Conservation (phyloP, 2,329 filamentous ascomycete genomes). For the Coleophoma crateriformis region DNA sequence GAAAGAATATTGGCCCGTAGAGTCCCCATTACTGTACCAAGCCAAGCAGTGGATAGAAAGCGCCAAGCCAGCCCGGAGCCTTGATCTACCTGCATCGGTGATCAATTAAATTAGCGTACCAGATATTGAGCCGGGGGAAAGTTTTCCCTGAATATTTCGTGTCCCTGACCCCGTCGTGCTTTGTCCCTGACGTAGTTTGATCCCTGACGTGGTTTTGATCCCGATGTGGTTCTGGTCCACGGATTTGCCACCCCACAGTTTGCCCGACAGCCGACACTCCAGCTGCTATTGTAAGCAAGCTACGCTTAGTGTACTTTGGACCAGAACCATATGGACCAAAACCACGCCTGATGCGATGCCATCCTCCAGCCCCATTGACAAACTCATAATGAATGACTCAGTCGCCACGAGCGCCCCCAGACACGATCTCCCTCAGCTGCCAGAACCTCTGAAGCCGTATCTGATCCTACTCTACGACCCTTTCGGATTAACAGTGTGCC, state of each 20-base stretch:
- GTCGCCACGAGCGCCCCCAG: not conserved
- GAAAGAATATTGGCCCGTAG: not conserved
- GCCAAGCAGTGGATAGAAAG: not conserved
- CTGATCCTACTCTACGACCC: constrained; percentile 4
- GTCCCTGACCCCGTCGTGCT: not conserved
- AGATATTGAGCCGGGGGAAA: not conserved
- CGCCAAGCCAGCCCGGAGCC: not conserved
- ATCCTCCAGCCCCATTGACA: not conserved
- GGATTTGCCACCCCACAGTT: not conserved
- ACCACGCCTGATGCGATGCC: not conserved
- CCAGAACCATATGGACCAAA: constrained; percentile 4
- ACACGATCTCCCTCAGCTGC: not conserved
- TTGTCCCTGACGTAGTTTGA: not conserved
- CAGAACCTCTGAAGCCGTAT: constrained; percentile 2
- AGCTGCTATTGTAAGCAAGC: not conserved
- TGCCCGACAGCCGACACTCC: not conserved
- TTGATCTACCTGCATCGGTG: not conserved
- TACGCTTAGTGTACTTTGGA: not conserved
- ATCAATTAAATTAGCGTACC: not conserved
- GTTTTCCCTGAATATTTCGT: not conserved
- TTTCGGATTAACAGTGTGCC: constrained; percentile 8
- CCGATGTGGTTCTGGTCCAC: constrained; percentile 5
- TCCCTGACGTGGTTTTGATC: constrained; percentile 4
- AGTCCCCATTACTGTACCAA: not conserved
- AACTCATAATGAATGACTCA: not conserved